Evolutionary conservation across 306 rosid genomes (phyloP).

Genomic region (Rosa rugosa): DNA sequence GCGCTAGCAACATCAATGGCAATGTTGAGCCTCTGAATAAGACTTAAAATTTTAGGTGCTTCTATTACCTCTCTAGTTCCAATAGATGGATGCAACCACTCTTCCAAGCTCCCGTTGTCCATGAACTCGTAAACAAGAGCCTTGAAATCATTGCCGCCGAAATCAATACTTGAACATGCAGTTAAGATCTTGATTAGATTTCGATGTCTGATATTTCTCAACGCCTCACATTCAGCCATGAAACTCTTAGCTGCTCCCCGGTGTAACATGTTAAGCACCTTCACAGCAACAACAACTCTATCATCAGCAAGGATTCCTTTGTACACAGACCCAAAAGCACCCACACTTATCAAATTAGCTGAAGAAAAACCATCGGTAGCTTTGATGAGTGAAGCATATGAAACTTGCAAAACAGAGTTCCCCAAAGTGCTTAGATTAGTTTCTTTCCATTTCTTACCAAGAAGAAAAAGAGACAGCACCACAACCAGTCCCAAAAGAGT

Average conservation of each 20-base stretch:
- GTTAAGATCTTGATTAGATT: background rate
- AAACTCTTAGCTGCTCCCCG: background rate
- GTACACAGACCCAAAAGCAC: background rate
- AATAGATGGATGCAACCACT: background rate
- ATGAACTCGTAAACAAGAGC: background rate
- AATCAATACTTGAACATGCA: background rate
- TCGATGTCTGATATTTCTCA: background rate
- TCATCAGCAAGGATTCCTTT: background rate
- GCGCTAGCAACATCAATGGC: background rate
- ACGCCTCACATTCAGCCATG: background rate
- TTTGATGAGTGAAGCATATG: background rate
- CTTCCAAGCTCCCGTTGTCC: background rate
- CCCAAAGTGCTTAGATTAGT: background rate
- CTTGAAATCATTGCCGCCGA: background rate
- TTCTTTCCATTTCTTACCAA: background rate
- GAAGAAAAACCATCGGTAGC: background rate
- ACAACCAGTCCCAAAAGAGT: background rate
- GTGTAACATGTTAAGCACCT: background rate
- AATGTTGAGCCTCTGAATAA: background rate
- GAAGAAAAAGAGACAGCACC: background rate
- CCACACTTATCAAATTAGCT: background rate
- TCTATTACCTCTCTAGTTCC: background rate
- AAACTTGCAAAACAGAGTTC: background rate
- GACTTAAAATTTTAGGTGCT: background rate
- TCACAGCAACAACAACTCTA: background rate